These are phyloP conservation scores for Fusarium luffae DNA, from an alignment of 2,329 filamentous ascomycete genomes.

Conservation along the genomic window DNA sequence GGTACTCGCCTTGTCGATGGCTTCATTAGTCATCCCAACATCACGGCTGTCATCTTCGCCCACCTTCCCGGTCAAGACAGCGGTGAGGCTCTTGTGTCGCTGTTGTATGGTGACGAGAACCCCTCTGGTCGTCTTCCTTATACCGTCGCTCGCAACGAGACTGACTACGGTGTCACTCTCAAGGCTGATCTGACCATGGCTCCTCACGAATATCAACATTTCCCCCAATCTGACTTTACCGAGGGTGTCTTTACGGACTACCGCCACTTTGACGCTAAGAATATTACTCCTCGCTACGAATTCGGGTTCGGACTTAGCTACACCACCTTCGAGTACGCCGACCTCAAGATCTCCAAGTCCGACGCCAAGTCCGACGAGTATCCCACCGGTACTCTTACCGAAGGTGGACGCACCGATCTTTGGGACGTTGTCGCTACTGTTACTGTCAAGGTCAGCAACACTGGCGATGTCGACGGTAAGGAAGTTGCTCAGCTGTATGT, in stretches of 20 bases:
- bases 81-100: slow-evolving; percentile 63
- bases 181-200: slow-evolving; percentile 11
- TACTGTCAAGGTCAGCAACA: not conserved
- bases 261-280: slow-evolving; percentile 76
- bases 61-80: slow-evolving; percentile 74
- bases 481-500: slow-evolving; percentile 20
- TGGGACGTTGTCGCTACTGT: slow-evolving; percentile 11
- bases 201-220: not conserved
- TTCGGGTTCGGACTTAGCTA: slow-evolving; percentile 83
- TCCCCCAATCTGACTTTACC: slow-evolving; percentile 1
- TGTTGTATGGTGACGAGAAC: slow-evolving; percentile 68
- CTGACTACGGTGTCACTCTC: not conserved
- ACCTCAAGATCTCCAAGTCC: not conserved
- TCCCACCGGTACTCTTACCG: not conserved
- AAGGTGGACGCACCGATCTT: not conserved
- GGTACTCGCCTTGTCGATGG: slow-evolving; percentile 59
- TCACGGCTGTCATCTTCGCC: slow-evolving; percentile 71
- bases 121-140: slow-evolving; percentile 71
- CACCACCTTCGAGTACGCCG: slow-evolving; percentile 65
- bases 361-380: not conserved
- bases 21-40: slow-evolving; percentile 72
- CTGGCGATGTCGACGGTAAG: not conserved
- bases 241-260: slow-evolving; percentile 63
- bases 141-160: slow-evolving; percentile 65
- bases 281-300: slow-evolving; percentile 72